phyloP scores from a whole-genome alignment of 495 filamentous ascomycete species.

The Neurospora sp. region DNA sequence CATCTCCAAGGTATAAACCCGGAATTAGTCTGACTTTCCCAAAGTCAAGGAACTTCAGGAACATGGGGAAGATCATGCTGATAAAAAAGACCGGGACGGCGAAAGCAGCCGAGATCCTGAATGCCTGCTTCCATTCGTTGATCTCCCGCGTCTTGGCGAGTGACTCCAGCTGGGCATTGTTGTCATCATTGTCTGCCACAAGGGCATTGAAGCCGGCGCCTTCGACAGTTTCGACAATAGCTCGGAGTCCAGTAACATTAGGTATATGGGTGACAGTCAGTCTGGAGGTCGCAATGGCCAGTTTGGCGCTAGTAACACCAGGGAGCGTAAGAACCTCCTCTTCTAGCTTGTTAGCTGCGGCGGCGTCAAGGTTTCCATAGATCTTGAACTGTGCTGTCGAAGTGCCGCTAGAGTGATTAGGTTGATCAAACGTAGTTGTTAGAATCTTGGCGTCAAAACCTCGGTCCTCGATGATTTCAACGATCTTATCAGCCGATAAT shows the following conservation, averaged over 20 bases:
- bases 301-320: constrained; percentile 62
- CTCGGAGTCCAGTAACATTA: constrained; percentile 61
- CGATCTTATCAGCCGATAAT: constrained; percentile 61
- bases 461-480: constrained; percentile 81
- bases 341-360: constrained; percentile 62
- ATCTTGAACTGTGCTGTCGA: constrained; percentile 66
- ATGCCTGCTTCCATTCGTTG: constrained; percentile 77
- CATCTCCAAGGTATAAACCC: constrained; percentile 79
- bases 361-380: constrained; percentile 64
- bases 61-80: constrained; percentile 85
- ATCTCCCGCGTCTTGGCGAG: constrained; percentile 94
- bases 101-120: constrained; percentile 63
- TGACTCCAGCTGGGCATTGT: constrained; percentile 92
- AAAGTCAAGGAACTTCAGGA: constrained; percentile 59
- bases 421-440: constrained; percentile 40
- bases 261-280: constrained; percentile 62
- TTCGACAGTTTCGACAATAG: constrained; percentile 75
- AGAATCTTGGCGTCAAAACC: constrained; percentile 86
- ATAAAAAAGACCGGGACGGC: constrained; percentile 88
- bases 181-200: constrained; percentile 84
- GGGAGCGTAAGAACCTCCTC: constrained; percentile 50
- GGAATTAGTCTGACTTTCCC: constrained; percentile 53
- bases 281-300: constrained; percentile 58
- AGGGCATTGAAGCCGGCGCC: constrained; percentile 74
- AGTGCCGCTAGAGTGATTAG: constrained; percentile 36